These are phyloP conservation scores for Nemania abortiva DNA, from an alignment of 2,329 filamentous ascomycete genomes.

Conservation along the genomic window DNA sequence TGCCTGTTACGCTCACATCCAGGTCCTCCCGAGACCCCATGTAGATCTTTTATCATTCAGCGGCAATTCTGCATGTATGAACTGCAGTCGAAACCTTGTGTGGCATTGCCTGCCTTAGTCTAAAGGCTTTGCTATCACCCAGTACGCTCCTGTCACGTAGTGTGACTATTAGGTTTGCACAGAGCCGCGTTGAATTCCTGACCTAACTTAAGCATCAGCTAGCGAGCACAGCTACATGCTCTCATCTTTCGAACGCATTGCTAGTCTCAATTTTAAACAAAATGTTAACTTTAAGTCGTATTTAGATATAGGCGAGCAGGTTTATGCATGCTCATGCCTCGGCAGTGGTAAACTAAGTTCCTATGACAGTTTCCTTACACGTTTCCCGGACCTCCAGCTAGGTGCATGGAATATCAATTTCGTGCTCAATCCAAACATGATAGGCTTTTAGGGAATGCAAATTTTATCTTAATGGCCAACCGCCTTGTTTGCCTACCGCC, in stretches of 20 bases:
- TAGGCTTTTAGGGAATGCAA: neutral
- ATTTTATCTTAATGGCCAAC: neutral
- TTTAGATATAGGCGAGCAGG: neutral
- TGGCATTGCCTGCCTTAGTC: too few relatives aligned
- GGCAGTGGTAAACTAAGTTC: neutral
- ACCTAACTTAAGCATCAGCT: neutral
- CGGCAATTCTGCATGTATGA: too few relatives aligned
- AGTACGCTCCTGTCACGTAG: neutral
- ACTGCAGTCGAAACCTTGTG: too few relatives aligned
- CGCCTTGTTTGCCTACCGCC: neutral
- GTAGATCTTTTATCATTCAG: too few relatives aligned
- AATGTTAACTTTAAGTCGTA: too few relatives aligned
- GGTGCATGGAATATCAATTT: neutral
- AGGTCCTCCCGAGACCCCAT: too few relatives aligned
- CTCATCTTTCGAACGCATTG: neutral
- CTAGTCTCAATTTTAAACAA: too few relatives aligned
- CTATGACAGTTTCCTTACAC: neutral
- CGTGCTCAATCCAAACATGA: neutral
- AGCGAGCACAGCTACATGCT: neutral
- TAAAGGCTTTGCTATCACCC: neutral
- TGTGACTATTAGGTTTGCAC: neutral
- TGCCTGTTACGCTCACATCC: too few relatives aligned
- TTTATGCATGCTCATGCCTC: neutral
- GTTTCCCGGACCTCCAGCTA: neutral
- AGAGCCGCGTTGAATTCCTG: neutral